These are phyloP conservation scores for Poa annua DNA, from an alignment of 176 grass and related monocot genomes.

Conservation along the genomic window DNA sequence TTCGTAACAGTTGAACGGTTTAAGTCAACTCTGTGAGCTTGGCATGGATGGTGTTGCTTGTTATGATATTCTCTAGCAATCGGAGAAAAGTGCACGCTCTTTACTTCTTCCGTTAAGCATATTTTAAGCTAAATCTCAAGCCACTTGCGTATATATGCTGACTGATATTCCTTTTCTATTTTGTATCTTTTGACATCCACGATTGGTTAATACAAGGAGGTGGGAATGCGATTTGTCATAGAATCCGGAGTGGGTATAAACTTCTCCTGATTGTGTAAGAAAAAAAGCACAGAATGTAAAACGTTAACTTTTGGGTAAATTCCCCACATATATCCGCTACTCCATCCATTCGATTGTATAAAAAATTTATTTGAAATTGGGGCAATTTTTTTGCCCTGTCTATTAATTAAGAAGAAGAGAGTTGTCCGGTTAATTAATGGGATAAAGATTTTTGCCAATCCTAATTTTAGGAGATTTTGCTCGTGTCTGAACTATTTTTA, in stretches of 20 bases:
- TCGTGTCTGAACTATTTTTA: background rate
- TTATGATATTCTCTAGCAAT: background rate
- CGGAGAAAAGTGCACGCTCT: background rate
- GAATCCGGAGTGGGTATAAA: too few species aligned
- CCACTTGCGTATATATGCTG: background rate
- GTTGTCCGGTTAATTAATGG: too few species aligned
- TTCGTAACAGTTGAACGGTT: background rate
- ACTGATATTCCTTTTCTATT: background rate
- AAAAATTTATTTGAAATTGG: too few species aligned
- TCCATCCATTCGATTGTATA: too few species aligned
- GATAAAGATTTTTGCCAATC: background rate
- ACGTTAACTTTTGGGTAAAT: too few species aligned
- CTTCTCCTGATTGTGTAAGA: too few species aligned
- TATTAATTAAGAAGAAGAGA: too few species aligned
- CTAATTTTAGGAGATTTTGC: background rate
- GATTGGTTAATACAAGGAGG: background rate
- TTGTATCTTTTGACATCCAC: background rate
- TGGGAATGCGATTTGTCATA: background rate
- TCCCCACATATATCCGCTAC: too few species aligned
- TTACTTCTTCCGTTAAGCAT: background rate
- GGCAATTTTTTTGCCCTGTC: too few species aligned
- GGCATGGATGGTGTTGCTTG: background rate
- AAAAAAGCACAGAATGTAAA: too few species aligned
- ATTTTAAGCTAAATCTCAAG: background rate
- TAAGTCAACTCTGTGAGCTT: too few species aligned